These are phyloP conservation scores for Schrenkiella parvula DNA, from an alignment of 345 rosid species.

Conservation along the genomic window DNA sequence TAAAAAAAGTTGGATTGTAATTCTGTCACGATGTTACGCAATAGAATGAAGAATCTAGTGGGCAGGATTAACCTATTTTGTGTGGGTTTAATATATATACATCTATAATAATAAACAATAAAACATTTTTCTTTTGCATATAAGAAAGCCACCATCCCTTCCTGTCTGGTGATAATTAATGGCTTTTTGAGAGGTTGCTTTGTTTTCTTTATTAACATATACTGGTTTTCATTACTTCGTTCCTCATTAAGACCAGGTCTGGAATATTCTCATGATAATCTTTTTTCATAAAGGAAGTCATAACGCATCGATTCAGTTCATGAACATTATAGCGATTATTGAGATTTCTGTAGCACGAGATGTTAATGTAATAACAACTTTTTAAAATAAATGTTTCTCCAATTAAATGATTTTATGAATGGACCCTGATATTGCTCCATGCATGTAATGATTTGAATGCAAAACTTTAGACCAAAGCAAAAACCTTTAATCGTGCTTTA, in stretches of 20 bases:
- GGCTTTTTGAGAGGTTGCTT: slow-evolving; percentile 24
- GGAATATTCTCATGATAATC: not conserved
- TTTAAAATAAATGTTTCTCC: not conserved
- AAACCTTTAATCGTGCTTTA: not conserved
- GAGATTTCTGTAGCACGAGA: not conserved
- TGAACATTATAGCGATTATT: not conserved
- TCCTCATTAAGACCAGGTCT: not conserved
- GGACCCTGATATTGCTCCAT: slow-evolving; percentile 19
- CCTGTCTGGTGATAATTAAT: slow-evolving; percentile 21
- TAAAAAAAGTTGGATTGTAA: not conserved
- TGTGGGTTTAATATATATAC: no score
- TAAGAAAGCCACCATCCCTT: slow-evolving; percentile 23
- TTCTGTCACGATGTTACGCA: no score
- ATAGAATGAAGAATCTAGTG: no score
- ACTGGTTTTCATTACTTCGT: not conserved
- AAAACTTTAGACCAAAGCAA: not conserved
- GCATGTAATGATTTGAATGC: slow-evolving; percentile 16
- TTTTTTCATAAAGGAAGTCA: no score
- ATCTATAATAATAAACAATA: no score
- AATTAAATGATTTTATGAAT: slow-evolving; percentile 4
- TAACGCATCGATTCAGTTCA: not conserved
- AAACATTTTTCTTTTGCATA: slow-evolving; percentile 3
- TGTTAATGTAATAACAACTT: slow-evolving; percentile 21
- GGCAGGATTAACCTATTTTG: not conserved
- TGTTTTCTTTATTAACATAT: slow-evolving; percentile 7